Base-by-base conservation (phyloP, 2,329 filamentous ascomycete species). In the Lecanicillium sp. region DNA sequence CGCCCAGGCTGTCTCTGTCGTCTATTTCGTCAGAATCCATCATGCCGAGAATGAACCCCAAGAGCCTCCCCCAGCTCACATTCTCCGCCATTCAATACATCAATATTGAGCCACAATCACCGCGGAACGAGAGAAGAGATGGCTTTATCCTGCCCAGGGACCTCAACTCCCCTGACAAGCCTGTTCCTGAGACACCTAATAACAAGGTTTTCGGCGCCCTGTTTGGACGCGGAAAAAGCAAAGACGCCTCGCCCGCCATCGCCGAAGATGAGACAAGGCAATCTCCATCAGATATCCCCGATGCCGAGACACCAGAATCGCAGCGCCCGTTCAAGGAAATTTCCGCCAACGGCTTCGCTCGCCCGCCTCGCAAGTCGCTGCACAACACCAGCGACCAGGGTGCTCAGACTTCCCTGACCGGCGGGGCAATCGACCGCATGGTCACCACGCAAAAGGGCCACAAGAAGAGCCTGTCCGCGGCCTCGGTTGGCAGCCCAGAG, bases 361-460 rank as follows among this genome's bases (percentile, higher is more conserved):
- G 67, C 17, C 58, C 67, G 20, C 41, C 55, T 6, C 71, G 69
- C 49, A 75, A 71, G 58, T 58, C 54, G 19, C 52, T 68, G 33
- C 64, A 68, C 47, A 27, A 15, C 10, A 84, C 75, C 52, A 69
- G 74, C 17, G 88, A 95, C 58, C 84, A 86, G 55, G 79, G 83
- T 45, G 85, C 86, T 12, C 91, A 96, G 67, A 96, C 90, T 20
- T 75, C 84, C 32, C 72, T 96, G 24, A 94, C 89, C n/a, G 79
- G 87, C 0, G 79, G 86, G 42, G 83, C 86, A 48, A 88, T 95
- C 54, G 90, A 95, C 56, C 77, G 81, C 48, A 74, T 95, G 59
- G 67, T 94, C 48, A 76, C 77, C 55, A 40, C 54, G 14, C 33
- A 44, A 43, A 51, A 43, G 21, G 57, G 55, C 11, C 62, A 67